Percentiles rank a stretch among this genome's conserved stretches.
phyloP scores from a whole-genome alignment of 2,329 filamentous ascomycete genomes.

The Penicillium frequentans region DNA sequence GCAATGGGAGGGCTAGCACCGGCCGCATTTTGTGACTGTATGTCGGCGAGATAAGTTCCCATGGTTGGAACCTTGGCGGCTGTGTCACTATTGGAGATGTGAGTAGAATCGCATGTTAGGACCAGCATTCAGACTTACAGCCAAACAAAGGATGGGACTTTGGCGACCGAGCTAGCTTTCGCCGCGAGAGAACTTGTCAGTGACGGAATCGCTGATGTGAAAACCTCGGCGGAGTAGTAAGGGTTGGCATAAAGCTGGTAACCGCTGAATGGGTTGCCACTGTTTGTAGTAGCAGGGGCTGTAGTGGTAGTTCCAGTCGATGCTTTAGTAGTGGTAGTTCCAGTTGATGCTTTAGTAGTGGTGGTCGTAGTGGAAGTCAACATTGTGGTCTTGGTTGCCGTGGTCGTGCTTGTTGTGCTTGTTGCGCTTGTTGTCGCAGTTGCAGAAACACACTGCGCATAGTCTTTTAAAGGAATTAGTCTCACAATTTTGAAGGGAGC shows the following conservation, averaged over 20 bases:
- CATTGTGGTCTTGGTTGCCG: neutral
- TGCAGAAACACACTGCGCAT: constrained; percentile 7
- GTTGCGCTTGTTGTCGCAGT: neutral
- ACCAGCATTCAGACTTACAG: constrained; percentile 39
- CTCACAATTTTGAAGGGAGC: neutral
- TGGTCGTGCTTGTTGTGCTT: neutral
- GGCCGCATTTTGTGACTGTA: constrained; percentile 48
- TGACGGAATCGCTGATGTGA: constrained; percentile 60
- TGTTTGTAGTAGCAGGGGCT: constrained; percentile 31
- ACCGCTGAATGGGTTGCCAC: constrained; percentile 54
- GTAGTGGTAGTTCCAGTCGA: constrained; percentile 1
- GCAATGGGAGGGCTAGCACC: constrained; percentile 50
- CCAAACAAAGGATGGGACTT: constrained; percentile 55
- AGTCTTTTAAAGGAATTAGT: constrained; percentile 5
- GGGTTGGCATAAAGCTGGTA: constrained; percentile 53
- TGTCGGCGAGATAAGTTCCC: constrained; percentile 49
- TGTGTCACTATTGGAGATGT: constrained; percentile 40
- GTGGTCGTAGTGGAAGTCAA: neutral
- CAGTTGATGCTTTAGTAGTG: neutral
- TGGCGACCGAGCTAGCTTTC: constrained; percentile 49
- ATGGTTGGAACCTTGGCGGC: constrained; percentile 51
- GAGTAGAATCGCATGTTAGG: neutral
- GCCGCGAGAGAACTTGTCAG: constrained; percentile 58
- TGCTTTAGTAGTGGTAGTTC: neutral
- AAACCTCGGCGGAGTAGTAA: constrained; percentile 55